Conservation (phyloP, 169 alveolate species). For the Toxoplasma gondii region DNA sequence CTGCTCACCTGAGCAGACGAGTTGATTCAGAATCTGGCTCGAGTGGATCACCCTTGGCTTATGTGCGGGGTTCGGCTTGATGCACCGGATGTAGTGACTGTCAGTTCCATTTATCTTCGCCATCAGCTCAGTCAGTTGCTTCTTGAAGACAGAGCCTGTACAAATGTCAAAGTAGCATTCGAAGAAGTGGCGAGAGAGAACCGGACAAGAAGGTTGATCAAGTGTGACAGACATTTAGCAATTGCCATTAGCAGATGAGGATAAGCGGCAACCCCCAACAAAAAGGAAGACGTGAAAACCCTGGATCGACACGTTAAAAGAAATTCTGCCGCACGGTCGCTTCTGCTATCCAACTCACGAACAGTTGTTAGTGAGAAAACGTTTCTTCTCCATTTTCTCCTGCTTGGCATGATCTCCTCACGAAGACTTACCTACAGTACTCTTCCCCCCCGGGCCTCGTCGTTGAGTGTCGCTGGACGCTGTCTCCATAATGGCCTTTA, state of each 20-base stretch:
- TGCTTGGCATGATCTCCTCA: no score
- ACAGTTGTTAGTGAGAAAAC: no score
- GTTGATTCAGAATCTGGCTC: conserved; percentile 22
- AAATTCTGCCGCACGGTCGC: no score
- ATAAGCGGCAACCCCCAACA: neutral
- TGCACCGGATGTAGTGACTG: conserved; percentile 54
- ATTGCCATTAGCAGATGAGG: no score
- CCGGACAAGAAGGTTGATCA: neutral
- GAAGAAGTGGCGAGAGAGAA: neutral
- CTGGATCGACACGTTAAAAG: no score
- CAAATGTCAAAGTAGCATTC: neutral
- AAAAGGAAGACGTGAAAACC: no score
- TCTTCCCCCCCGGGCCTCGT: neutral
- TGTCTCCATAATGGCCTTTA: neutral
- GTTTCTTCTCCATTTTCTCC: no score
- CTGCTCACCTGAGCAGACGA: conserved; percentile 45
- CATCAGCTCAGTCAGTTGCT: conserved; percentile 28
- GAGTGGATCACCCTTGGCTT: conserved; percentile 4
- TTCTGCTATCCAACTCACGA: no score
- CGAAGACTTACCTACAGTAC: conserved; percentile 41
- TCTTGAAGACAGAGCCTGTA: conserved; percentile 36
- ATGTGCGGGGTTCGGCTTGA: conserved; percentile 48
- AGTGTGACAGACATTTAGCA: neutral
- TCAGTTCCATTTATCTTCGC: conserved; percentile 34
- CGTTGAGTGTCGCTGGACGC: neutral